Evolutionary conservation across 2,329 filamentous ascomycete genomes (phyloP), one percentile per base, ranked within the genome.

Genomic region (Davidsoniella eucalypti): DNA sequence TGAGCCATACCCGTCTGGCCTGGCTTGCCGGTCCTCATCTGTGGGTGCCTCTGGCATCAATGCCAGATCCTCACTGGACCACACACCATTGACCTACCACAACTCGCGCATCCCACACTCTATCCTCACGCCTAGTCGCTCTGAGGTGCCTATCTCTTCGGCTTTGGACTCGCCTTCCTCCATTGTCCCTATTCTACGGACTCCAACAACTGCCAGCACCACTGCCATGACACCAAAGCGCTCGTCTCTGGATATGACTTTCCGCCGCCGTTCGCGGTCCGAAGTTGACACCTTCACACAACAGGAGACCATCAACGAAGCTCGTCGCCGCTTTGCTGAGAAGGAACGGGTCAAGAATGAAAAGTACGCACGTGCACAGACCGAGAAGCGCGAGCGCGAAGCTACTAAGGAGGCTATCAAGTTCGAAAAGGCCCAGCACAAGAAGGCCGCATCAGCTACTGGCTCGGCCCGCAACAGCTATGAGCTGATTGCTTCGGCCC

Each of bases 251-350:
- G 78, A 82, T 49, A 65, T 67, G 60, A 60, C 66, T 52, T 79
- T 80, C 55, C 76, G 77, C 47, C 63, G 80, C 4, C 75, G 78
- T 55, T 73, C 73, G 45, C 72, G 74, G 54, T 78, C 75, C 25
- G 76, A 80, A 55, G 64, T 78, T 14, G 74, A 78, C 58, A 69
- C 72, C 5, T 68, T 65, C 10, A 67, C 67, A 1, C 72, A 73
- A 25, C 65, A 70, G 47, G 75, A 78, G 54, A 72, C 76, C 40
- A 72, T 82, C 33, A 70, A 73, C 42, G 71, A 73, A 57, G 77
- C 76, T 3, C 75, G 78, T 49, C 73, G 74, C 57, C 77, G 75
- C 58, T 81, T 80, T 54, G 70, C 78, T 58, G 72, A 77, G 58
- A 76, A 73, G 59, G 76, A 82, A 60, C 68, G 68, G 14, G 65